A percentile compares a stretch with the other conserved stretches of the same genome.
phyloP scores from a whole-genome alignment of 2,329 filamentous ascomycete species.

The Monosporascus sp. region DNA sequence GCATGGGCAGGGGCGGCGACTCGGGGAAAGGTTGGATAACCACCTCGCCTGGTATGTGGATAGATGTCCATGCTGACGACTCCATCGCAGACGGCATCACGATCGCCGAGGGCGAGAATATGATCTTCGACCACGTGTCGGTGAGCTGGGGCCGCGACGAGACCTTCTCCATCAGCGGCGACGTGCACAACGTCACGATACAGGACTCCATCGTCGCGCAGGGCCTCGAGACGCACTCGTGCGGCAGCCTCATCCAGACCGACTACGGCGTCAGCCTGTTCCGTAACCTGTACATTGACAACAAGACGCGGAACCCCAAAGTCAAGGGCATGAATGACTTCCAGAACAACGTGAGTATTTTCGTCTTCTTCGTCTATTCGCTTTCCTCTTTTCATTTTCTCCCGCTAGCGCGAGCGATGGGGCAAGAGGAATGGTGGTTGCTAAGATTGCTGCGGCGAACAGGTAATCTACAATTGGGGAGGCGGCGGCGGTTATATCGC shows the following conservation, averaged over 20 bases:
- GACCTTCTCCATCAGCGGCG: constrained; percentile 47
- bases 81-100: constrained; percentile 37
- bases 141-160: constrained; percentile 52
- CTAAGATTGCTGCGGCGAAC: constrained; percentile 24
- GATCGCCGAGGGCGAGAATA: constrained; percentile 46
- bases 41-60: not conserved
- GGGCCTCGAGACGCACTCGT: constrained; percentile 48
- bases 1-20: constrained; percentile 46
- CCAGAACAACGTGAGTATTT: constrained; percentile 31
- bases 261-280: constrained; percentile 45
- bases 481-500: constrained; percentile 50
- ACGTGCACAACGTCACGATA: constrained; percentile 43
- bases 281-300: constrained; percentile 51
- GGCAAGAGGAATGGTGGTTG: not conserved
- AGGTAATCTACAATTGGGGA: constrained; percentile 53
- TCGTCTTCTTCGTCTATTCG: too few species aligned
- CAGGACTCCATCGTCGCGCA: constrained; percentile 50
- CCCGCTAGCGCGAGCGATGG: not conserved
- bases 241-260: constrained; percentile 46
- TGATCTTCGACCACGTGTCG: constrained; percentile 53
- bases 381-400: not conserved
- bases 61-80: not conserved
- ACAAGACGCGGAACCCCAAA: constrained; percentile 53
- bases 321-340: constrained; percentile 54
- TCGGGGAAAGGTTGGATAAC: constrained; percentile 36